Evolutionary conservation across 805 yeast genomes (phyloP).

Genomic region (Ogataea ramenticola): DNA sequence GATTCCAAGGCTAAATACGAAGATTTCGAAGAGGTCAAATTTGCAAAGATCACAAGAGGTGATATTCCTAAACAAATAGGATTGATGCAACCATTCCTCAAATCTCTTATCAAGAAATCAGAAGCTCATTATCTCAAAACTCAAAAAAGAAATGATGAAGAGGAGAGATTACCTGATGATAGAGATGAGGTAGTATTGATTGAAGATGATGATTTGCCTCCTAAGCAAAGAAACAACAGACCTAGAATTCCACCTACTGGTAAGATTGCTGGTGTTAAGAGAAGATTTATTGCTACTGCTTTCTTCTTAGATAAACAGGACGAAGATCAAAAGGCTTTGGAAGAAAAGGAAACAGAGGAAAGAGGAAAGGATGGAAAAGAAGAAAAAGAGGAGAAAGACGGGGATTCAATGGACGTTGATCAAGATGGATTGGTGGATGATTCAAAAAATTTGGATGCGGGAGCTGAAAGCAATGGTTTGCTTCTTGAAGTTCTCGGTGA

Average conservation of each 20-base stretch:
- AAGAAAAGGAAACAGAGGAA: neutral
- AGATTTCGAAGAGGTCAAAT: conserved; percentile 53
- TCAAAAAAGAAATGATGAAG: conserved; percentile 29
- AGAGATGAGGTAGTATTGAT: conserved; percentile 43
- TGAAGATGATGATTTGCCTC: conserved; percentile 83
- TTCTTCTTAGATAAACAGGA: conserved; percentile 44
- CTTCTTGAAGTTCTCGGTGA: neutral
- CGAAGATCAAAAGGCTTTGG: conserved; percentile 1
- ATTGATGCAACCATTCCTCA: conserved; percentile 48
- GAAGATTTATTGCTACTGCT: conserved; percentile 45
- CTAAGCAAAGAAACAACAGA: conserved; percentile 64
- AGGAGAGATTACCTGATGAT: conserved; percentile 24
- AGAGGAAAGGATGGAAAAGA: no score
- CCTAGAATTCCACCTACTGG: conserved; percentile 91
- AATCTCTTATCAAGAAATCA: conserved; percentile 33
- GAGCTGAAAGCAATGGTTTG: neutral
- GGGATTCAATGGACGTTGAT: neutral
- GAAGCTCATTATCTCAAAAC: conserved; percentile 33
- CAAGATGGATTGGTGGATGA: neutral
- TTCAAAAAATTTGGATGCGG: neutral
- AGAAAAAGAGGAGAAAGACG: neutral
- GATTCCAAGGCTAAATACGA: conserved; percentile 48
- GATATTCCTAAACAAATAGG: conserved; percentile 51
- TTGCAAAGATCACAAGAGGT: conserved; percentile 43
- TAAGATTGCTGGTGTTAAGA: conserved; percentile 64